Evolutionary conservation across 2,329 filamentous ascomycete species (phyloP).

Genomic region (Verticillium albo-atrum): DNA sequence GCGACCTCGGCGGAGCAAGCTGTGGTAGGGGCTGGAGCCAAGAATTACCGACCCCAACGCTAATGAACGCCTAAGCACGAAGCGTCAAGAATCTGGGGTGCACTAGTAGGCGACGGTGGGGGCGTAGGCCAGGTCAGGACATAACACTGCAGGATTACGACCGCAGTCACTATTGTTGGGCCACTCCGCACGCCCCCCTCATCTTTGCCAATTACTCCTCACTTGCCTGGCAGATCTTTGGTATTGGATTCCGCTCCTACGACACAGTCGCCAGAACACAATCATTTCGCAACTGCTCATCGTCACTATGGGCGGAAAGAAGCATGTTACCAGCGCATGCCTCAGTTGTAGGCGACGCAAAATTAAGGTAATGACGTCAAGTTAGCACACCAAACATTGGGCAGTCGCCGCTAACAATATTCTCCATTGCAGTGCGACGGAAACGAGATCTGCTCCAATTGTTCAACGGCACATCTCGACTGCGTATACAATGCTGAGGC

Average conservation of each 20-base stretch:
- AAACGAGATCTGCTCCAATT: background rate
- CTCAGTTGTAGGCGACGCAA: background rate
- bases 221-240: too few species aligned
- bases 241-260: too few species aligned
- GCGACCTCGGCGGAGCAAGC: too few species aligned
- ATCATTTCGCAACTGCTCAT: too few species aligned
- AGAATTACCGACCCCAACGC: background rate
- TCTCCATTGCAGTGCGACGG: background rate
- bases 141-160: too few species aligned
- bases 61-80: background rate
- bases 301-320: background rate
- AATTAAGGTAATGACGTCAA: background rate
- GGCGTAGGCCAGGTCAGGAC: too few species aligned
- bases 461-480: background rate
- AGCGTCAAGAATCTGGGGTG: background rate
- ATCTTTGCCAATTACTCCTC: too few species aligned
- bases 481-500: background rate
- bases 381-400: background rate
- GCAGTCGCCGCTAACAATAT: background rate
- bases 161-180: too few species aligned
- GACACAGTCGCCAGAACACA: too few species aligned
- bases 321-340: conserved; percentile 1
- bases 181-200: too few species aligned
- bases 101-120: background rate
- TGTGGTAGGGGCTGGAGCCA: too few species aligned